Conservation (phyloP, 2,329 filamentous ascomycete species). For the Alternaria atra region DNA sequence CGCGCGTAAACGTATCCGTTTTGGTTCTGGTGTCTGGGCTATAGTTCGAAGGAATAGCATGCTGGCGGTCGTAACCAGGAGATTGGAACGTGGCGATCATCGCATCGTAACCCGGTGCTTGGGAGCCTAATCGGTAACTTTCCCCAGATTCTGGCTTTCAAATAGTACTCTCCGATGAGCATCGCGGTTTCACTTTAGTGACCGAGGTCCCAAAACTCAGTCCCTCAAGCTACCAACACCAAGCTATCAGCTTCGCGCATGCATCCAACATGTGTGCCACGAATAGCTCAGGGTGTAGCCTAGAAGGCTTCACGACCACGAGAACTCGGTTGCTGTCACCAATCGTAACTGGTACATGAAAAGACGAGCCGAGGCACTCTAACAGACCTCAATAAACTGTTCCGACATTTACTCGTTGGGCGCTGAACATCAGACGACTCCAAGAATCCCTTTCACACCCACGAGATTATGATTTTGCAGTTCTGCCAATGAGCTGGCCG, state of each 20-base stretch:
- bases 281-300: not conserved
- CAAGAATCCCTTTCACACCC: not conserved
- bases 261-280: not conserved
- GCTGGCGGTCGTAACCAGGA: not conserved
- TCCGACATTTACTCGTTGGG: not conserved
- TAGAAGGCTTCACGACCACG: not conserved
- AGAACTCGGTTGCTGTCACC: not conserved
- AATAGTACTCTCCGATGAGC: constrained; percentile 1
- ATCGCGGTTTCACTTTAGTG: not conserved
- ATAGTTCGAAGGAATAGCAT: not conserved
- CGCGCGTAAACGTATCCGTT: not conserved
- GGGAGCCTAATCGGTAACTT: constrained; percentile 13
- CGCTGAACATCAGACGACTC: not conserved
- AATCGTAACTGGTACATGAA: not conserved
- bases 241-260: not conserved
- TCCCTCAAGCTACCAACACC: not conserved
- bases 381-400: not conserved
- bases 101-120: constrained; percentile 20
- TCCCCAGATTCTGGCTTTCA: not conserved
- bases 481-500: constrained; percentile 7
- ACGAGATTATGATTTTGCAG: not conserved
- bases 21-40: not conserved
- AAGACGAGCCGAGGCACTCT: constrained; percentile 6
- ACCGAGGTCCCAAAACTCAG: constrained; percentile 1
- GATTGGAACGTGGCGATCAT: constrained; percentile 16